These are phyloP conservation scores for Cercospora citrullina DNA, from an alignment of 2,329 filamentous ascomycete species.

Conservation along the genomic window DNA sequence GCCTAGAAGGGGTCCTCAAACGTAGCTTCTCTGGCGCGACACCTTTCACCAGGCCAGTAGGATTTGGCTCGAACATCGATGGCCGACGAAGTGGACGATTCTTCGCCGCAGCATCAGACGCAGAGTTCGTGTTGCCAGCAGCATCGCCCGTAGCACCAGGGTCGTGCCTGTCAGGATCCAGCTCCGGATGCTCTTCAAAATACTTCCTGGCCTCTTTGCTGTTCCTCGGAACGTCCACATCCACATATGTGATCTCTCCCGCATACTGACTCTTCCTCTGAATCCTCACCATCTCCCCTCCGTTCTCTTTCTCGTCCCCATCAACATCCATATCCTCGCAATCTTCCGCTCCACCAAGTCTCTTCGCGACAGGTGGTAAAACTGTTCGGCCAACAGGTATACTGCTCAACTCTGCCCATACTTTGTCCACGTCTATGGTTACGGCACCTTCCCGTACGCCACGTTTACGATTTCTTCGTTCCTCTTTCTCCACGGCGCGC, in stretches of 20 bases:
- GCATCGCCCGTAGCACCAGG: constrained; percentile 22
- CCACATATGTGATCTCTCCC: constrained; percentile 55
- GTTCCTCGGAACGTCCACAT: constrained; percentile 54
- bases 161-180: constrained; percentile 25
- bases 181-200: constrained; percentile 45
- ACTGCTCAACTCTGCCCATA: constrained; percentile 56
- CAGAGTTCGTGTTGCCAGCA: constrained; percentile 24
- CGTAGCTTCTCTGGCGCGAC: constrained; percentile 49
- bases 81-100: constrained; percentile 48
- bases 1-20: constrained; percentile 34
- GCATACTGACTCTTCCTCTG: constrained; percentile 60
- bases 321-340: constrained; percentile 25
- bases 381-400: constrained; percentile 35
- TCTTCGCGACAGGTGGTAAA: constrained; percentile 15
- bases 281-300: constrained; percentile 53
- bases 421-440: constrained; percentile 56
- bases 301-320: constrained; percentile 32
- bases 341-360: background rate
- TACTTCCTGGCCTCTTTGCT: constrained; percentile 59
- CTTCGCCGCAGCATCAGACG: constrained; percentile 33
- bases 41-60: constrained; percentile 48
- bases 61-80: constrained; percentile 54
- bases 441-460: constrained; percentile 45
- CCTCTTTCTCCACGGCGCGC: constrained; percentile 51
- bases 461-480: constrained; percentile 51